Conservation (phyloP, 1,284 basidiomycete species). For the Wallemia ichthyophaga region DNA sequence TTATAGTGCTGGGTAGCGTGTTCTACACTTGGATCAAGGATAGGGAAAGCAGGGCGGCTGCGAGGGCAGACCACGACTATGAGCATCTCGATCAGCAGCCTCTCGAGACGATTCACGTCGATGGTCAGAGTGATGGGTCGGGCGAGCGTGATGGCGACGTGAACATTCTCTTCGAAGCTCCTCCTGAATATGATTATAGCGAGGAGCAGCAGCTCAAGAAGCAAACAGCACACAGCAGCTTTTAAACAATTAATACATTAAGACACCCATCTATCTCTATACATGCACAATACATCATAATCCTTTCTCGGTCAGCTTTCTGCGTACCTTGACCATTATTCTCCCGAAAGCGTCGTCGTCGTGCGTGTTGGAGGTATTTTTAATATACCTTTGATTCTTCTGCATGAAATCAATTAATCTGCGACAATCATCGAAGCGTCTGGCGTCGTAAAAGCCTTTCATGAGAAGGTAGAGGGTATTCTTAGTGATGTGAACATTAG, state of each 20-base stretch:
- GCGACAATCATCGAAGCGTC: not conserved
- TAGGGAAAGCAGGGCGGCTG: conserved; percentile 20
- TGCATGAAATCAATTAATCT: not conserved
- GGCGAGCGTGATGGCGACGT: not conserved
- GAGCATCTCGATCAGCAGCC: not conserved
- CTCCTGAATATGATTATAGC: not conserved
- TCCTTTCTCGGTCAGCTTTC: no score
- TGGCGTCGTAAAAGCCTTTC: not conserved
- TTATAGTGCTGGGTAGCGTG: conserved; percentile 45
- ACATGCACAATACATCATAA: no score
- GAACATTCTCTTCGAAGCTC: not conserved
- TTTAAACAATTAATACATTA: no score
- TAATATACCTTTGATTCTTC: no score
- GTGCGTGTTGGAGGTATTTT: no score
- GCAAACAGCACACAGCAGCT: not conserved
- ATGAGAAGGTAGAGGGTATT: not conserved
- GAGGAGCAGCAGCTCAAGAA: no score
- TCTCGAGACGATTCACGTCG: not conserved
- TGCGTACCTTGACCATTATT: not conserved
- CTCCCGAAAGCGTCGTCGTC: not conserved
- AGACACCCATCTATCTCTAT: no score
- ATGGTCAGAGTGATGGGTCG: no score
- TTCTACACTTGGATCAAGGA: conserved; percentile 67
- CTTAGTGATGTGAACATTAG: not conserved
- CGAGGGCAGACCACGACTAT: conserved; percentile 2